These are phyloP conservation scores for Trifolium fragiferum DNA, from an alignment of 306 rosid species.

Conservation along the genomic window DNA sequence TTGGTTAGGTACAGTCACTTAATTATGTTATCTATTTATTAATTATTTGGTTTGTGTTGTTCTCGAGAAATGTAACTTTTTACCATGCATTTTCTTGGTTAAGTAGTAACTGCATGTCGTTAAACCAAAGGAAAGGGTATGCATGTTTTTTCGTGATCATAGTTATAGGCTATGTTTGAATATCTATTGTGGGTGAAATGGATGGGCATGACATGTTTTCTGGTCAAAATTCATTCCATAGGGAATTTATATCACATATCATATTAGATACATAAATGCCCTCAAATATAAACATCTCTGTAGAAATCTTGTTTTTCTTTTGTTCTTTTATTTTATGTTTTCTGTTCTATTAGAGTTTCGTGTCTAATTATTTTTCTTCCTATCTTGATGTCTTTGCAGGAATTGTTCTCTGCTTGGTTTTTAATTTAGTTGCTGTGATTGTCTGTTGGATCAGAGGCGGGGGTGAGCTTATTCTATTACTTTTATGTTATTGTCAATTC, in stretches of 20 bases:
- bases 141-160: slow-evolving; percentile 5
- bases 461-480: slow-evolving; percentile 60
- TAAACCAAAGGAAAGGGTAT: slow-evolving; percentile 6
- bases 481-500: slow-evolving; percentile 1
- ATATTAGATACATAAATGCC: neutral
- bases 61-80: slow-evolving; percentile 5
- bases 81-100: slow-evolving; percentile 31
- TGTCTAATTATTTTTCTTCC: slow-evolving; percentile 12
- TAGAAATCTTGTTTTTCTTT: neutral
- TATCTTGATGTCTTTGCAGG: slow-evolving; percentile 60
- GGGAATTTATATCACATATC: neutral
- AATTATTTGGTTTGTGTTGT: slow-evolving; percentile 14
- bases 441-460: slow-evolving; percentile 95
- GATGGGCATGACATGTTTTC: slow-evolving; percentile 18
- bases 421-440: slow-evolving; percentile 77
- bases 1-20: slow-evolving; percentile 79
- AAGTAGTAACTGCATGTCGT: slow-evolving; percentile 1
- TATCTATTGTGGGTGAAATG: slow-evolving; percentile 16
- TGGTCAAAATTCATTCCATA: slow-evolving; percentile 4
- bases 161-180: slow-evolving; percentile 10
- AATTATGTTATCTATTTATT: slow-evolving; percentile 35
- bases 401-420: slow-evolving; percentile 83
- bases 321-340: neutral
- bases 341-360: neutral
- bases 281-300: neutral